Percentiles rank a stretch among this genome's conserved stretches.
phyloP scores from a whole-genome alignment of 1,284 basidiomycete species.

The Trichosporon faecale region DNA sequence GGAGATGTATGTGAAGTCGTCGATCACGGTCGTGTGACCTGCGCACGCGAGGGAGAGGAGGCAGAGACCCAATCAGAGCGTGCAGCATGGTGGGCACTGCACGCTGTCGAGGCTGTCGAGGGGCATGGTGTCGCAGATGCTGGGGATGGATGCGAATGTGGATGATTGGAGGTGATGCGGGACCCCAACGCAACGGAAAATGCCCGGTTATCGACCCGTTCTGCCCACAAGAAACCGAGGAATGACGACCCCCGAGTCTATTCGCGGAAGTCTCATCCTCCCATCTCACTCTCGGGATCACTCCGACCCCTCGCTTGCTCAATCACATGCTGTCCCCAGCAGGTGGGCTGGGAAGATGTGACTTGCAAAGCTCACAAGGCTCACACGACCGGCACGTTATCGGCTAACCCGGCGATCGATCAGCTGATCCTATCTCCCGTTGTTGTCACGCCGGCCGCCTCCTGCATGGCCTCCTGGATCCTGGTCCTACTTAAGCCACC shows the following conservation, averaged over 20 bases:
- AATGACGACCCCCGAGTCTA: background rate
- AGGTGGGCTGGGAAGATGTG: conserved; percentile 1
- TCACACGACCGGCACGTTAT: background rate
- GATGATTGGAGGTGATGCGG: too few relatives aligned
- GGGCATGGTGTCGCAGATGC: background rate
- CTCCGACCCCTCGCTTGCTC: background rate
- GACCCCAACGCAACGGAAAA: background rate
- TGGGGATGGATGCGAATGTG: too few relatives aligned
- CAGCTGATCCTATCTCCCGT: background rate
- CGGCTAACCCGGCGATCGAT: background rate
- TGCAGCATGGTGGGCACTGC: background rate
- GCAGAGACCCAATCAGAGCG: background rate
- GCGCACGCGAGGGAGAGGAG: background rate
- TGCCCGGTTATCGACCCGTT: background rate
- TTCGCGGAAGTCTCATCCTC: background rate
- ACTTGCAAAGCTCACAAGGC: background rate
- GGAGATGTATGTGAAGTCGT: conserved; percentile 7
- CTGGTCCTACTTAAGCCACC: conserved; percentile 8
- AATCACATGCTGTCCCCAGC: background rate
- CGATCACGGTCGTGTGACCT: background rate
- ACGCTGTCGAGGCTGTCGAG: background rate
- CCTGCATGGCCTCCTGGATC: too few relatives aligned
- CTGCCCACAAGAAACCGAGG: background rate
- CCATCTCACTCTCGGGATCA: background rate
- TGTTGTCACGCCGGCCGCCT: conserved; percentile 5